phyloP scores from a whole-genome alignment of 345 rosid species.

The Noccaea bulbosa region DNA sequence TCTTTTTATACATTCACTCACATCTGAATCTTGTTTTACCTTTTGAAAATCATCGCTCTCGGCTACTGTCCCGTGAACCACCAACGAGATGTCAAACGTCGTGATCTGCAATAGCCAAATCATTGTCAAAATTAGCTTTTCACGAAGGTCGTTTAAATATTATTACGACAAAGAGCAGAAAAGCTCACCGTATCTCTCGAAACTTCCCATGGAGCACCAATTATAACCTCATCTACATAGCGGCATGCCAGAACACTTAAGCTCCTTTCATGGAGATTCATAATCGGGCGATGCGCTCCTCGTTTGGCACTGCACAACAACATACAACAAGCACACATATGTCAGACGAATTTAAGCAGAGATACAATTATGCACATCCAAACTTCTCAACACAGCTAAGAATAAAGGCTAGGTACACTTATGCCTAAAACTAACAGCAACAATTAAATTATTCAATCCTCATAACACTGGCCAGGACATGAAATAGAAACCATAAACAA shows the following conservation, averaged over 20 bases:
- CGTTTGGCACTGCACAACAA: conserved; percentile 67
- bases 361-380: conserved; percentile 11
- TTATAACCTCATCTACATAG: conserved; percentile 96
- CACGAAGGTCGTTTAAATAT: background rate
- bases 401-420: background rate
- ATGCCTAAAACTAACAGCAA: conserved; percentile 20
- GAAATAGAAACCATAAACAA: background rate
- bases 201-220: conserved; percentile 97
- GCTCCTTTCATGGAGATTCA: conserved; percentile 93
- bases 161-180: conserved; percentile 1
- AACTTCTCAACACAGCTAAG: conserved; percentile 6
- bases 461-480: conserved; percentile 1
- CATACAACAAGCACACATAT: conserved; percentile 8
- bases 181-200: conserved; percentile 80
- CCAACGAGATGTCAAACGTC: conserved; percentile 80
- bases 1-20: background rate
- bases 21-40: conserved; percentile 23
- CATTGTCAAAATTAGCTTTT: conserved; percentile 8
- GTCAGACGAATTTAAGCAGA: conserved; percentile 17
- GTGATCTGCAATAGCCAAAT: conserved; percentile 55
- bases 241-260: conserved; percentile 91
- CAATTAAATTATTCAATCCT: background rate
- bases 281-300: conserved; percentile 73
- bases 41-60: conserved; percentile 56
- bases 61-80: conserved; percentile 86